Evolutionary conservation across 768 basidiomycete genomes (phyloP).

Genomic region (Boletus rubropictus): DNA sequence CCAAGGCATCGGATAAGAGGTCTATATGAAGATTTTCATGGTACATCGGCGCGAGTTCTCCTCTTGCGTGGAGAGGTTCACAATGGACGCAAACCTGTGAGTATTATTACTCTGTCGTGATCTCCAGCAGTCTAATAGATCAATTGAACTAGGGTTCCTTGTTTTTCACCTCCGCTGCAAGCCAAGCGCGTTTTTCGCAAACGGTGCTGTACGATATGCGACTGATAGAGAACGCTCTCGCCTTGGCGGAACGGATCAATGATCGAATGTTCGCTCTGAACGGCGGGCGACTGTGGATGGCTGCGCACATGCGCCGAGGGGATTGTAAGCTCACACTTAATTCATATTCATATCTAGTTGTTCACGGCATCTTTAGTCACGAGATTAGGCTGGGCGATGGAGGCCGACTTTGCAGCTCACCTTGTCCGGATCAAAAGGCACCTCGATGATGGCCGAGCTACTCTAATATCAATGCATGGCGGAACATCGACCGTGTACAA

Average conservation of each 20-base stretch:
- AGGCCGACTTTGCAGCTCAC: slow-evolving; percentile 29
- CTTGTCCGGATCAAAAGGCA: slow-evolving; percentile 29
- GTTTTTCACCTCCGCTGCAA: slow-evolving; percentile 30
- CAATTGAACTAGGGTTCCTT: slow-evolving; percentile 25
- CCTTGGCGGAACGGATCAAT: slow-evolving; percentile 28
- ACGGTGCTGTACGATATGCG: slow-evolving; percentile 31
- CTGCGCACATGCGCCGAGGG: slow-evolving; percentile 41
- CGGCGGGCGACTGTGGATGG: slow-evolving; percentile 37
- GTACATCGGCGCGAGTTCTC: slow-evolving; percentile 33
- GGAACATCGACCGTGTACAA: slow-evolving; percentile 15
- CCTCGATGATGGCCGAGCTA: slow-evolving; percentile 16
- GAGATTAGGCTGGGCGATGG: slow-evolving; percentile 32
- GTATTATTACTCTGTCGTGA: neutral
- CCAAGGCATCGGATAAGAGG: slow-evolving; percentile 33
- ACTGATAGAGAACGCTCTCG: slow-evolving; percentile 20
- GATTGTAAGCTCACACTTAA: slow-evolving; percentile 33
- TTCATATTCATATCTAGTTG: neutral
- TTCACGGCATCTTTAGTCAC: slow-evolving; percentile 20
- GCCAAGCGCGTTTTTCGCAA: slow-evolving; percentile 23
- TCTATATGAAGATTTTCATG: slow-evolving; percentile 34
- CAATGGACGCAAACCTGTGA: slow-evolving; percentile 34
- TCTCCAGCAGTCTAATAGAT: neutral
- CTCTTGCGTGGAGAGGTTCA: slow-evolving; percentile 38
- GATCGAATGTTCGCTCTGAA: slow-evolving; percentile 28
- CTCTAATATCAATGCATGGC: slow-evolving; percentile 20